Evolutionary conservation across 2,329 filamentous ascomycete species (phyloP).

Genomic region (Beauveria caledonica): DNA sequence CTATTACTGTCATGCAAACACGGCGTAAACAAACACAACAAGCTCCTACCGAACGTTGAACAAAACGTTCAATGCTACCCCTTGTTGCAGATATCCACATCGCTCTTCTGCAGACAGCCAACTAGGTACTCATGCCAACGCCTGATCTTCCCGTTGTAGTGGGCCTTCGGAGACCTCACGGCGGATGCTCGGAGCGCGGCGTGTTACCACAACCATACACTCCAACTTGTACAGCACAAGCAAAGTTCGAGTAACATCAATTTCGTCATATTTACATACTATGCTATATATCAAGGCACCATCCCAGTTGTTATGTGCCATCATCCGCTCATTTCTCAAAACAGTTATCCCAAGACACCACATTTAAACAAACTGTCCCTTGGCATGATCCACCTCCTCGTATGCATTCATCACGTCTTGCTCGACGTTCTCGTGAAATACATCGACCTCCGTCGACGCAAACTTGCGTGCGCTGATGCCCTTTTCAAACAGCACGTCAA

Average conservation of each 20-base stretch:
- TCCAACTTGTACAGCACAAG: neutral
- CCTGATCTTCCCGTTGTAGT: slow-evolving; percentile 1
- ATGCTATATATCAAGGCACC: neutral
- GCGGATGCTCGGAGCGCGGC: slow-evolving; percentile 9
- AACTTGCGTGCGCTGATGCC: slow-evolving; percentile 66
- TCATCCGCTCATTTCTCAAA: neutral
- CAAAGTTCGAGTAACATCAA: neutral
- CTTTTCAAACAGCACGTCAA: slow-evolving; percentile 77
- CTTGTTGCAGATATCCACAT: neutral
- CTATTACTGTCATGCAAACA: no score
- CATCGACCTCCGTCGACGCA: slow-evolving; percentile 47
- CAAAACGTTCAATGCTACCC: neutral
- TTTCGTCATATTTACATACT: neutral
- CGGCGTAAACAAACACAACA: neutral
- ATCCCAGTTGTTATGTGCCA: neutral
- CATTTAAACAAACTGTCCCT: neutral
- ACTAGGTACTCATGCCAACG: no score
- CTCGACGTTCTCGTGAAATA: slow-evolving; percentile 44
- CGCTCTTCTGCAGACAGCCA: neutral
- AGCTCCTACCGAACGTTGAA: neutral
- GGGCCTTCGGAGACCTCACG: slow-evolving; percentile 3
- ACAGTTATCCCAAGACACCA: neutral
- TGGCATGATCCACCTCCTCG: slow-evolving; percentile 21
- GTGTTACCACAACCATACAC: neutral
- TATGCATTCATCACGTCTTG: slow-evolving; percentile 41